A percentile compares a stretch with the other conserved stretches of the same genome.
Conservation (phyloP, 495 filamentous ascomycete genomes). For the Pseudevernia furfuracea region DNA sequence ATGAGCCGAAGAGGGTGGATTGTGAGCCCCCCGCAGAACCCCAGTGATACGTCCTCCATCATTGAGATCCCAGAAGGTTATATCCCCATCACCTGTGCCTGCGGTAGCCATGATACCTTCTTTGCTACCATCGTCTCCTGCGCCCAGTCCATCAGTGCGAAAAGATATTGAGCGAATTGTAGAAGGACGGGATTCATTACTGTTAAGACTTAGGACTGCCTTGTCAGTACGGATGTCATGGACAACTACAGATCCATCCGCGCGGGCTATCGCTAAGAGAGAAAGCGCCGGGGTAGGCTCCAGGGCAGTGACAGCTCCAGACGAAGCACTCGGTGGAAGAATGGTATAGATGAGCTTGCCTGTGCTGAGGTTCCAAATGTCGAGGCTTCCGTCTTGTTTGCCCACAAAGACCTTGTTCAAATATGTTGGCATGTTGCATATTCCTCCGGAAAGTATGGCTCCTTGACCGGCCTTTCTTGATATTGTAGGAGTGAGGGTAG, state of each 20-base stretch:
- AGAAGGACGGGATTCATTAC: constrained; percentile 43
- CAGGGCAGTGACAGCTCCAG: constrained; percentile 72
- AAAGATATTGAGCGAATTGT: constrained; percentile 78
- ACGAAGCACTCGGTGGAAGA: constrained; percentile 54
- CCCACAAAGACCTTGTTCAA: constrained; percentile 93
- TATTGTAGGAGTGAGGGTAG: constrained; percentile 54
- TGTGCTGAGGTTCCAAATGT: constrained; percentile 94
- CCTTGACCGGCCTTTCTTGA: constrained; percentile 38
- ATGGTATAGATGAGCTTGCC: constrained; percentile 84
- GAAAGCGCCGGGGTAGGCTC: constrained; percentile 75
- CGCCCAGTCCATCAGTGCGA: constrained; percentile 82
- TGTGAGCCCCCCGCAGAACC: constrained; percentile 76
- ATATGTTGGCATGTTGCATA: constrained; percentile 83
- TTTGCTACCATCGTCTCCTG: constrained; percentile 73
- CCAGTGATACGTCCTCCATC: constrained; percentile 74
- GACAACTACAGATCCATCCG: constrained; percentile 66
- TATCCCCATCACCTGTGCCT: constrained; percentile 63
- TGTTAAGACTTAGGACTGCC: constrained; percentile 56
- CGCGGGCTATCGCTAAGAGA: constrained; percentile 80
- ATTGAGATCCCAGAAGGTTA: constrained; percentile 94
- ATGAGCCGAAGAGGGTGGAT: constrained; percentile 51
- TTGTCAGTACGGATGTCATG: constrained; percentile 74
- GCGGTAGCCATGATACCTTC: constrained; percentile 83
- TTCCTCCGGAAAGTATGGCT: constrained; percentile 58
- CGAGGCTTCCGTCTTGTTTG: constrained; percentile 75